Evolutionary conservation across 495 filamentous ascomycete species (phyloP).

Genomic region (Annulohypoxylon bovei): DNA sequence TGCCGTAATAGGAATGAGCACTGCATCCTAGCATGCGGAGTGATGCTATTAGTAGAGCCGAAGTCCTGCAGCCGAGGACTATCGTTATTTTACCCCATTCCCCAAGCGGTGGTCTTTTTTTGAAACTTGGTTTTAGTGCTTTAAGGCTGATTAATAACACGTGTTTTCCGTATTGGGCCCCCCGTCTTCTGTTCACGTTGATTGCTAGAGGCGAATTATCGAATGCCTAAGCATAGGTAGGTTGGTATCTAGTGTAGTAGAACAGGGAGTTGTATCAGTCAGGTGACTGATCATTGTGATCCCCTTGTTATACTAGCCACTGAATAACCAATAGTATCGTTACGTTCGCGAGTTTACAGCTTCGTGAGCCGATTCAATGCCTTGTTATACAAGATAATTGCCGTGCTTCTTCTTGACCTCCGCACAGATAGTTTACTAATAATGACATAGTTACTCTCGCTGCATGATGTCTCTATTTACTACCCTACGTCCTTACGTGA

Average conservation of each 20-base stretch:
- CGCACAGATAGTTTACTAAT: background rate
- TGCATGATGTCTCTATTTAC: background rate
- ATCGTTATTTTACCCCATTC: slow-evolving; percentile 22
- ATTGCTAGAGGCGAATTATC: background rate
- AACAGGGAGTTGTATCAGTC: background rate
- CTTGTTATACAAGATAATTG: background rate
- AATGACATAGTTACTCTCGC: background rate
- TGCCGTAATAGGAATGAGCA: slow-evolving; percentile 21
- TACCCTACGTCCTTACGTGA: background rate
- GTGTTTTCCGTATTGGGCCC: background rate
- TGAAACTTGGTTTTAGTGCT: background rate
- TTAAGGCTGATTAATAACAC: background rate
- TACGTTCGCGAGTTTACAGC: background rate
- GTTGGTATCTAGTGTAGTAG: background rate
- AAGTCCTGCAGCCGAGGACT: slow-evolving; percentile 22
- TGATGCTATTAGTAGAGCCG: slow-evolving; percentile 21
- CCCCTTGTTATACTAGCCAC: background rate
- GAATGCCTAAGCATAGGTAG: background rate
- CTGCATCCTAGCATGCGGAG: slow-evolving; percentile 19
- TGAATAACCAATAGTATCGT: background rate
- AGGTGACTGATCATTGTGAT: background rate
- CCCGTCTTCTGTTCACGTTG: background rate
- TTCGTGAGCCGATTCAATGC: background rate
- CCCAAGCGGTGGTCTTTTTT: slow-evolving; percentile 44
- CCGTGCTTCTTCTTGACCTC: background rate